Percentiles rank a stretch among this genome's conserved stretches.
These are phyloP conservation scores for Lactuca sativa DNA, from an alignment of 129 eudicot genomes.

Conservation along the genomic window DNA sequence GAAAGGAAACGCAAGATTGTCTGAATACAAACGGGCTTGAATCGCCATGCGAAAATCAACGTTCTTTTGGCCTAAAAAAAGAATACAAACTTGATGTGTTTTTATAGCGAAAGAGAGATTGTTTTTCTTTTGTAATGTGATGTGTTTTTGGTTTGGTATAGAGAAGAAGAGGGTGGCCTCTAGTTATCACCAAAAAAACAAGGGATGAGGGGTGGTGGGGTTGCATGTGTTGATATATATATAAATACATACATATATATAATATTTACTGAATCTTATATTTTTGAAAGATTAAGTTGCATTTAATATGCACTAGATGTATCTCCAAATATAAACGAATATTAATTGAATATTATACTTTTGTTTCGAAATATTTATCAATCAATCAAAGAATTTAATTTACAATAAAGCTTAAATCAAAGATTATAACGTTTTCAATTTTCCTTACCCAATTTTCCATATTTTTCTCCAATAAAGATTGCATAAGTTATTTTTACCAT, in stretches of 20 bases:
- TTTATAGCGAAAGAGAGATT: slow-evolving; percentile 19
- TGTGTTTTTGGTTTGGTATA: slow-evolving; percentile 31
- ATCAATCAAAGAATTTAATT: too few relatives aligned
- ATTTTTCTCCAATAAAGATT: too few relatives aligned
- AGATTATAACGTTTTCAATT: too few relatives aligned
- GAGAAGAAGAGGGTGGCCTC: slow-evolving; percentile 36
- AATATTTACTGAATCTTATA: background rate
- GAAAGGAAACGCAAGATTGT: slow-evolving; percentile 45
- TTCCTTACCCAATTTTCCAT: too few relatives aligned
- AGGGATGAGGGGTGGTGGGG: slow-evolving; percentile 24
- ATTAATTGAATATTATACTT: too few relatives aligned
- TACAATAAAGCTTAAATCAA: too few relatives aligned
- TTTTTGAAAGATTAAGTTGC: background rate
- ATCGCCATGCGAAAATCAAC: slow-evolving; percentile 54
- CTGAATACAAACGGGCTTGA: slow-evolving; percentile 61
- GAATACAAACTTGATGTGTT: slow-evolving; percentile 4
- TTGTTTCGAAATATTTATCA: too few relatives aligned
- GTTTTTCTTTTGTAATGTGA: slow-evolving; percentile 30
- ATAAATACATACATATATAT: background rate
- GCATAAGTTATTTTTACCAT: too few relatives aligned
- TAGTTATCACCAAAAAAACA: slow-evolving; percentile 29
- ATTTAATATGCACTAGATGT: too few relatives aligned
- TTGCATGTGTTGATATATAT: slow-evolving; percentile 1
- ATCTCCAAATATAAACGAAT: too few relatives aligned
- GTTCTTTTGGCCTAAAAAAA: slow-evolving; percentile 3